Conservation (phyloP, 129 eudicot genomes). For the Pulicaria dysenterica region DNA sequence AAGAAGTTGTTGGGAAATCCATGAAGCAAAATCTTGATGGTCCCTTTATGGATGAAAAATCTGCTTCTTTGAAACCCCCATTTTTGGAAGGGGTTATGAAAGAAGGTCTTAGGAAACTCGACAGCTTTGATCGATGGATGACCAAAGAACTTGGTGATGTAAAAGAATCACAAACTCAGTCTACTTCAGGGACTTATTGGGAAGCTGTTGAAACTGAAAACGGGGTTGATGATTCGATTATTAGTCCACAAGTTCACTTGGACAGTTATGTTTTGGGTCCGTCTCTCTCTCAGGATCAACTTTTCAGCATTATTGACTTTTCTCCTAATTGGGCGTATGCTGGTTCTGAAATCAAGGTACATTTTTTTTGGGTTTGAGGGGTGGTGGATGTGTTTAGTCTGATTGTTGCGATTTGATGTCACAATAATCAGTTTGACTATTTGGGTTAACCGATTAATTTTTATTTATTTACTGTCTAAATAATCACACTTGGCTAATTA, state of each 20-base stretch:
- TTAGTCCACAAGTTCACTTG: conserved; percentile 52
- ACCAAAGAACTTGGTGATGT: conserved; percentile 93
- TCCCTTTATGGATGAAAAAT: conserved; percentile 36
- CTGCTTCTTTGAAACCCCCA: conserved; percentile 59
- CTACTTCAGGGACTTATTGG: conserved; percentile 84
- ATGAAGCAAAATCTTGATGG: conserved; percentile 38
- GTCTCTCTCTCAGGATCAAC: conserved; percentile 90
- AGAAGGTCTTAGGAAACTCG: conserved; percentile 85
- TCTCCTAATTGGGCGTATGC: conserved; percentile 81
- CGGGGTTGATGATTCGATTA: conserved; percentile 65
- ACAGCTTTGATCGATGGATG: conserved; percentile 98
- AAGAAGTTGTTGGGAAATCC: conserved; percentile 41
- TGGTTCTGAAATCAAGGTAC: conserved; percentile 75
- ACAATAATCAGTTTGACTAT: neutral
- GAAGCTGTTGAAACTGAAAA: conserved; percentile 70
- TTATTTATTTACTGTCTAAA: neutral
- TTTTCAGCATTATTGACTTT: conserved; percentile 84
- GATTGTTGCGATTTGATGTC: neutral
- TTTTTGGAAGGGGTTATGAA: conserved; percentile 57
- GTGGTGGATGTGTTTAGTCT: neutral
- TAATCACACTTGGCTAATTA: neutral
- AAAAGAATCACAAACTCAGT: conserved; percentile 63
- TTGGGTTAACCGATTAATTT: neutral
- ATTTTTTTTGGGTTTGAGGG: conserved; percentile 8
- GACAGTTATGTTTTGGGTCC: conserved; percentile 74